A percentile compares a stretch with the other conserved stretches of the same genome.
These are phyloP conservation scores for Aspergillus pseudoviridinutans DNA, from an alignment of 2,329 filamentous ascomycete species.

Conservation along the genomic window DNA sequence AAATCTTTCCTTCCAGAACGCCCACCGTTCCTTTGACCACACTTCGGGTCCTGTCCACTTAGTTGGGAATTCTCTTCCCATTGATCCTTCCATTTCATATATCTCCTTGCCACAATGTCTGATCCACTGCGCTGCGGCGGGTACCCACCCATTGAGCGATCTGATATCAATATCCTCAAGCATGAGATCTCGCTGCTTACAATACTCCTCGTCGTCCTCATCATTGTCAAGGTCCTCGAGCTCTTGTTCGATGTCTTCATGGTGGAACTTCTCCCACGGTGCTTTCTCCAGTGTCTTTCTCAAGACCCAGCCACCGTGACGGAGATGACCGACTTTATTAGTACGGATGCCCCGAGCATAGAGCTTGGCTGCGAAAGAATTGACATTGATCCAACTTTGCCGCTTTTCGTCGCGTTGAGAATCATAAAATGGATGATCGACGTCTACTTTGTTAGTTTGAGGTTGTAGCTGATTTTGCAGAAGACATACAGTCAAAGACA, in stretches of 20 bases:
- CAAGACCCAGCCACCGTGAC: not conserved
- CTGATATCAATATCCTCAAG: slow-evolving; percentile 1
- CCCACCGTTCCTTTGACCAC: slow-evolving; percentile 7
- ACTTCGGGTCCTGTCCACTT: slow-evolving; percentile 2
- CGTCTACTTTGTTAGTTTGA: not conserved
- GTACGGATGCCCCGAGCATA: not conserved
- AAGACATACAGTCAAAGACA: not conserved
- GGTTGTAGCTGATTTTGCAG: not conserved
- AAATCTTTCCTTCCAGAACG: slow-evolving; percentile 6
- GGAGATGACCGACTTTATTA: not conserved
- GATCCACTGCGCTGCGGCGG: slow-evolving; percentile 4
- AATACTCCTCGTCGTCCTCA: not conserved
- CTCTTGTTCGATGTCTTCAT: not conserved
- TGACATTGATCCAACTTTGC: not conserved
- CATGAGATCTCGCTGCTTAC: not conserved
- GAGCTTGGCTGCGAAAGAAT: not conserved
- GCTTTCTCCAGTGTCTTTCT: slow-evolving; percentile 1
- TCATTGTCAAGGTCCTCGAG: not conserved
- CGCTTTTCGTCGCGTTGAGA: not conserved
- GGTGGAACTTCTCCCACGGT: not conserved
- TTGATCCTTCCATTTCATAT: not conserved
- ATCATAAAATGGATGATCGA: not conserved
- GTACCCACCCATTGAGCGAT: slow-evolving; percentile 3
- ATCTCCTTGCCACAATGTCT: slow-evolving; percentile 1
- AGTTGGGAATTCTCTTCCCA: not conserved